phyloP scores from a whole-genome alignment of 1,284 basidiomycete species.

The Kalmanozyma brasiliensis region DNA sequence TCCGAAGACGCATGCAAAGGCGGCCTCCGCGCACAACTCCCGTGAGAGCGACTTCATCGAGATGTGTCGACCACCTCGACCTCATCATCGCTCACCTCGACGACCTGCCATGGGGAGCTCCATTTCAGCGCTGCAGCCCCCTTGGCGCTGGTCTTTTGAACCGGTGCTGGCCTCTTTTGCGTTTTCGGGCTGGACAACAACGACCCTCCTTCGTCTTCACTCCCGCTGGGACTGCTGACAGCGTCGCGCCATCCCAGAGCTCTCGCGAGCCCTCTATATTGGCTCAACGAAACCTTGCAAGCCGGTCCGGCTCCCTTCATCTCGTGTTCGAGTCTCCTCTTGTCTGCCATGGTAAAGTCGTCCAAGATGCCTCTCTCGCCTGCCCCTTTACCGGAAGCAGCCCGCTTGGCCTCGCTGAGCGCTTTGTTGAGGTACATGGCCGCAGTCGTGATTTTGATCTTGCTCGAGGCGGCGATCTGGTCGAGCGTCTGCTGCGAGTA shows the following conservation, averaged over 20 bases:
- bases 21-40: too few relatives aligned
- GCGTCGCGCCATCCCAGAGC: constrained; percentile 20
- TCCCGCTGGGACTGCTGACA: background rate
- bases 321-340: constrained; percentile 7
- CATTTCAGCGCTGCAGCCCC: background rate
- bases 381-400: too few relatives aligned
- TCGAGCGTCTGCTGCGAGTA: constrained; percentile 16
- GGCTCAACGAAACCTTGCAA: background rate
- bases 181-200: too few relatives aligned
- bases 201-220: background rate
- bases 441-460: constrained; percentile 27
- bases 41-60: too few relatives aligned
- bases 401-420: constrained; percentile 8
- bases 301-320: background rate
- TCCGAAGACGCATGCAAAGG: too few relatives aligned
- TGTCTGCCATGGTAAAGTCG: constrained; percentile 11
- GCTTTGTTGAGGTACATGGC: constrained; percentile 31
- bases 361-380: constrained; percentile 4
- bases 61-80: constrained; percentile 30
- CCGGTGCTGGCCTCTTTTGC: background rate
- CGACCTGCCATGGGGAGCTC: constrained; percentile 1
- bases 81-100: constrained; percentile 18
- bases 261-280: constrained; percentile 15
- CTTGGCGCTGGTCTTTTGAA: background rate
- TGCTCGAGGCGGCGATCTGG: constrained; percentile 15